Evolutionary conservation across 2,329 filamentous ascomycete genomes (phyloP), one percentile per base, ranked within the genome.

Genomic region (Lasiodiplodia sp.): DNA sequence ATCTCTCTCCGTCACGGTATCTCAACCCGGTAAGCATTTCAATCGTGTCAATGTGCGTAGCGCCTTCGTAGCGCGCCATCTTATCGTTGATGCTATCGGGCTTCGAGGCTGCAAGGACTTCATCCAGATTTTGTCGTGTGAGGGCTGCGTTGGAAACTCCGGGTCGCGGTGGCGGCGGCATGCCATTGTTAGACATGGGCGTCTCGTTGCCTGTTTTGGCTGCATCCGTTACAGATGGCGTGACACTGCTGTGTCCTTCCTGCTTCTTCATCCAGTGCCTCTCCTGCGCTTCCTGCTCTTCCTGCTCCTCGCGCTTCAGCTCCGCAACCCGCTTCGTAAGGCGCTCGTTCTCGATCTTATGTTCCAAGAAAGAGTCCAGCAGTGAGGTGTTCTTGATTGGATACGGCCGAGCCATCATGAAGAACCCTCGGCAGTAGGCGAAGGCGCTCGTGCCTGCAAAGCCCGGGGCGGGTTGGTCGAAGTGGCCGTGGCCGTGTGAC

Each of bases 301-400:
- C 92, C 68, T 91, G 89, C 78, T 97, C 95, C 79, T 97, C 95
- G 70, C 88, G 87, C 73, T 92, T 92, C 67, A 97, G 84, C 80
- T 96, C 93, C 21, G 91, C 89, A 70, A 98, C 97, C 53, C 93
- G 89, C 73, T 93, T 91, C 75, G 89, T 89, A 60, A 98, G 81
- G 4, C 94, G 88, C 82, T 97, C 94, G 75, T 97, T 97, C 79
- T 97, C 95, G 67, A 97, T 95, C 80, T 97, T 97, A 82, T 97
- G 94, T 78, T 98, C 95, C 34, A 98, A 85, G 75, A 97, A 97
- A 0, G 94, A 96, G 80, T 98, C 94, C 23, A 97, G 85, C 12
- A 97, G 85, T 3, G 88, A 88, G 1, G 93, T 91, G 76, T 95
- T 97, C 81, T 92, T 94, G 37, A 92, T 96, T 5, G 93, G 94